Conservation (phyloP, 495 filamentous ascomycete species). For the Clohesyomyces aquaticus region DNA sequence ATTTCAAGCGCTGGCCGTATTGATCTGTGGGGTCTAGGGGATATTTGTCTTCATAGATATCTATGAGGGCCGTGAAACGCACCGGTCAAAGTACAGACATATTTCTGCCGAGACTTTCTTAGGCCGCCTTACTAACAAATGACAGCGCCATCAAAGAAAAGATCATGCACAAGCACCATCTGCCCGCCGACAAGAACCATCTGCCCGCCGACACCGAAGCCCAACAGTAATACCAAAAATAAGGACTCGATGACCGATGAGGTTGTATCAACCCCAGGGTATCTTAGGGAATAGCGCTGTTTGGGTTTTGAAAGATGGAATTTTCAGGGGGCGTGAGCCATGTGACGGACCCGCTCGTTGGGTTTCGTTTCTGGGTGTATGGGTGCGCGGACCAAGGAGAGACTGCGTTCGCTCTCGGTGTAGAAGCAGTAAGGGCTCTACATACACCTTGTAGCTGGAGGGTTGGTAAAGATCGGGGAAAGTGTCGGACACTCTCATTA, state of each 20-base stretch:
- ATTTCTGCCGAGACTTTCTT: background rate
- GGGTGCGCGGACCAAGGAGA: too few species aligned
- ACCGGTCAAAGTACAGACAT: background rate
- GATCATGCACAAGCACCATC: conserved; percentile 1
- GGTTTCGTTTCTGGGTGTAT: too few species aligned
- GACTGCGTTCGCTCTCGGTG: too few species aligned
- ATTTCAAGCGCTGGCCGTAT: background rate
- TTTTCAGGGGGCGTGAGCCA: too few species aligned
- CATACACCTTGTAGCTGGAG: too few species aligned
- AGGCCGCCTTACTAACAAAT: background rate
- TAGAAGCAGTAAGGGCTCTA: too few species aligned
- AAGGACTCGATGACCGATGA: background rate
- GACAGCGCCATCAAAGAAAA: background rate
- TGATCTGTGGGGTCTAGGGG: background rate
- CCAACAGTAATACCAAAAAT: background rate
- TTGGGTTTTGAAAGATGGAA: too few species aligned
- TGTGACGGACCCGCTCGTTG: too few species aligned
- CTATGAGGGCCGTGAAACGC: background rate
- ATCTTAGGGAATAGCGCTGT: background rate
- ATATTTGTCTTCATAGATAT: background rate
- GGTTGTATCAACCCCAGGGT: background rate
- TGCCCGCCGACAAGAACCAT: too few species aligned
- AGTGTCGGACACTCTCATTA: too few species aligned
- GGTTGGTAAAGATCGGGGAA: too few species aligned
- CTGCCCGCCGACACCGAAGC: background rate